phyloP scores from a whole-genome alignment of 345 rosid genomes.

The sweet orange (Citrus sinensis) region DNA sequence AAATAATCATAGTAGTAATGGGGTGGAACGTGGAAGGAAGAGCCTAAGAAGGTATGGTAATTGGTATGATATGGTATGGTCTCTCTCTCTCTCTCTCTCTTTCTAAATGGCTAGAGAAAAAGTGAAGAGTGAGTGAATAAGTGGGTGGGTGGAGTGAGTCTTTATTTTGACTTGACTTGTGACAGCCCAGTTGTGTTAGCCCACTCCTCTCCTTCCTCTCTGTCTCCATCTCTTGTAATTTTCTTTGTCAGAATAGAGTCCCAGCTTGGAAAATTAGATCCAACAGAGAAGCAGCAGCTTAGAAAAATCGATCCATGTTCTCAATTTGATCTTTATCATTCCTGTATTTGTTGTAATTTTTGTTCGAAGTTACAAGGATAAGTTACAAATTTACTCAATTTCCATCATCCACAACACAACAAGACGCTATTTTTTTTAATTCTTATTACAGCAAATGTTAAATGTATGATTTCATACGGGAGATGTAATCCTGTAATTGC shows the following conservation, averaged over 20 bases:
- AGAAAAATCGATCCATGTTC: neutral
- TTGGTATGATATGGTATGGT: too few relatives aligned
- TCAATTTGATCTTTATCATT: neutral
- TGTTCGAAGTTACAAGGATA: neutral
- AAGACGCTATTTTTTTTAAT: too few relatives aligned
- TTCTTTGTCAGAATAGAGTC: neutral
- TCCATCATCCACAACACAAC: too few relatives aligned
- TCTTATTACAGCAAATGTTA: neutral
- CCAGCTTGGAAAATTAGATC: neutral
- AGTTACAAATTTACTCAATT: neutral
- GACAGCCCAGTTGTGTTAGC: slow-evolving; percentile 16
- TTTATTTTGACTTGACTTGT: slow-evolving; percentile 14
- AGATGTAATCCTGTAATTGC: neutral
- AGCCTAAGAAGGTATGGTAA: neutral
- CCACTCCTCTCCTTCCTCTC: slow-evolving; percentile 4
- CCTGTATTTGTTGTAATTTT: neutral
- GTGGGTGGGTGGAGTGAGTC: slow-evolving; percentile 13
- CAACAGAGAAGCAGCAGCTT: neutral
- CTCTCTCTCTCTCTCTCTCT: neutral
- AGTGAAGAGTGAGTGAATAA: neutral
- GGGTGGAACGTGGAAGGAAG: neutral
- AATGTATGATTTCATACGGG: too few relatives aligned
- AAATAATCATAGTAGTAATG: neutral
- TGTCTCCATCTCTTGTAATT: neutral
- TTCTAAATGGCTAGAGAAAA: neutral